These are phyloP conservation scores for Aureobasidium sp. DNA, from an alignment of 2,329 filamentous ascomycete species.

Conservation along the genomic window DNA sequence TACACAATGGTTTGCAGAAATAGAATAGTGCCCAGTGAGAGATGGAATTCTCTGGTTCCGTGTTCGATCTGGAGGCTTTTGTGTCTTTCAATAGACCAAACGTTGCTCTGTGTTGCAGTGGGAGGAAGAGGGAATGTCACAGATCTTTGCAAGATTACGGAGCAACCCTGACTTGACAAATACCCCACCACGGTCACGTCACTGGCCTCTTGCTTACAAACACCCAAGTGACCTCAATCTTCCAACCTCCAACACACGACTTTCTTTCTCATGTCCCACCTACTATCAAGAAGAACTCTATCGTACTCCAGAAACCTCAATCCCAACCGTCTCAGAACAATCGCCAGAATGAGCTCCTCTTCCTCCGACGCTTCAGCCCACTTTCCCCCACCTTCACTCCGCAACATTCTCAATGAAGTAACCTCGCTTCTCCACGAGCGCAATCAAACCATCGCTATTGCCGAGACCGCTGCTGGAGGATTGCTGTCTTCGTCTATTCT, in stretches of 20 bases:
- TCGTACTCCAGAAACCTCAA: not conserved
- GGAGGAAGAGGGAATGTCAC: too few species aligned
- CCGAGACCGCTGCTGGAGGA: conserved; percentile 57
- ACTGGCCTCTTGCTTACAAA: conserved; percentile 1
- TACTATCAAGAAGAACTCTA: not conserved
- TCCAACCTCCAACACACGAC: not conserved
- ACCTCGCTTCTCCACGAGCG: conserved; percentile 45
- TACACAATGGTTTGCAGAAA: too few species aligned
- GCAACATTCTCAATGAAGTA: conserved; percentile 41
- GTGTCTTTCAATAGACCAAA: too few species aligned
- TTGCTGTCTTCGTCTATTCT: conserved; percentile 53
- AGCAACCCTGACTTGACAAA: not conserved
- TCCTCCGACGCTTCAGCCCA: conserved; percentile 11
- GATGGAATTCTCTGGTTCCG: too few species aligned
- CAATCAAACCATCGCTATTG: conserved; percentile 51
- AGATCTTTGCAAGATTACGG: not conserved
- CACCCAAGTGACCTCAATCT: not conserved
- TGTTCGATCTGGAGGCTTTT: too few species aligned
- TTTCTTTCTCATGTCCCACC: not conserved
- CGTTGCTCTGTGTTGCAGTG: too few species aligned
- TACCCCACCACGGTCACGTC: conserved; percentile 3
- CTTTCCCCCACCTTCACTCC: conserved; percentile 37
- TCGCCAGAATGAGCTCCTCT: conserved; percentile 1
- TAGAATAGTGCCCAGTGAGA: too few species aligned
- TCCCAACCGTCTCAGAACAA: not conserved